Conservation (phyloP, 805 yeast species). For the Pichia rugopelliculosa region DNA sequence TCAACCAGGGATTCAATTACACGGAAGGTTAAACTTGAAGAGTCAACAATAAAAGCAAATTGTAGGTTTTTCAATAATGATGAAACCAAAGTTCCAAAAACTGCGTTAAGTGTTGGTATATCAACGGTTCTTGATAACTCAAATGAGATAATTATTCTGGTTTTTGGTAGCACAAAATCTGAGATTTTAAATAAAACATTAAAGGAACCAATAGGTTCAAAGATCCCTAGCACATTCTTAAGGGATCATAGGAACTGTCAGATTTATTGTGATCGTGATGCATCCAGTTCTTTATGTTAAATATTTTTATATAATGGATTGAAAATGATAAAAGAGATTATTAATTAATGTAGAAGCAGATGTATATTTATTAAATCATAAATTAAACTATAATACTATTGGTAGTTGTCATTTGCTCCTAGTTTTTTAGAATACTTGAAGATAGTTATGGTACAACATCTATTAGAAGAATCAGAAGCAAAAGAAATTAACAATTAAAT, state of each 20-base stretch:
- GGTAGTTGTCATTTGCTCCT: no score
- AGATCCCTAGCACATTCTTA: slow-evolving; percentile 44
- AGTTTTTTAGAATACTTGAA: no score
- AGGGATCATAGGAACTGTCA: slow-evolving; percentile 39
- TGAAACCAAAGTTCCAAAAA: slow-evolving; percentile 39
- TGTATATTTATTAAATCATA: no score
- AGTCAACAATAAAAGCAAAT: slow-evolving; percentile 46
- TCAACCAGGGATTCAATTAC: slow-evolving; percentile 39
- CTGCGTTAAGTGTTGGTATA: slow-evolving; percentile 49
- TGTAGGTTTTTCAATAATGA: slow-evolving; percentile 45
- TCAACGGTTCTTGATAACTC: slow-evolving; percentile 51
- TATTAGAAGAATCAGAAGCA: neutral
- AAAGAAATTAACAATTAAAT: no score
- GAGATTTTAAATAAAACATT: slow-evolving; percentile 42
- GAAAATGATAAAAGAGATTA: no score
- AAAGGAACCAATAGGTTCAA: slow-evolving; percentile 32
- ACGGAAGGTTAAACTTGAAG: slow-evolving; percentile 39
- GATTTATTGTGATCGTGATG: slow-evolving; percentile 42
- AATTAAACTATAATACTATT: no score
- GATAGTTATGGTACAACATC: no score
- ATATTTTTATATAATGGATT: no score
- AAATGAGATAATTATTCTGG: slow-evolving; percentile 44
- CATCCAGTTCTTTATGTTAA: no score
- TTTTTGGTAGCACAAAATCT: slow-evolving; percentile 40
- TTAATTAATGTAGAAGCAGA: no score